Conservation (phyloP, 1,139 yeast species). For the Candida gigantensis region DNA sequence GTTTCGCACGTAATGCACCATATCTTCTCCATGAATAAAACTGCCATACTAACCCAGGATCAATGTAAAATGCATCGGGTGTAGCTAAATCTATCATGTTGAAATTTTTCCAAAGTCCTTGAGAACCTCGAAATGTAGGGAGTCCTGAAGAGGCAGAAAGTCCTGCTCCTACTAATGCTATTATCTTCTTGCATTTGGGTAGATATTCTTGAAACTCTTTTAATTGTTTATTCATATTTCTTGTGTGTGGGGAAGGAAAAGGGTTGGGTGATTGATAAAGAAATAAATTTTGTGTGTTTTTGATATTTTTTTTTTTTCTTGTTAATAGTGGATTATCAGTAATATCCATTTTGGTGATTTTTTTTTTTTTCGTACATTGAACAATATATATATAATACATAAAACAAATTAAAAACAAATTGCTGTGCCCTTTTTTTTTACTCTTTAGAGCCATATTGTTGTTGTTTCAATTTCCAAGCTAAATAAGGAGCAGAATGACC, state of each 20-base stretch:
- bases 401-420: not conserved
- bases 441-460: no score
- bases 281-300: no score
- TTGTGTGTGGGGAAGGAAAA: not conserved
- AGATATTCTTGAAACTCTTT: conserved; percentile 61
- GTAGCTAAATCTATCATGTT: conserved; percentile 85
- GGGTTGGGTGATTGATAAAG: no score
- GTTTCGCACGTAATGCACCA: conserved; percentile 63
- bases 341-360: no score
- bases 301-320: not conserved
- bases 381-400: not conserved
- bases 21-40: conserved; percentile 73
- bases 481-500: conserved; percentile 74
- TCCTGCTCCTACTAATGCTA: conserved; percentile 86
- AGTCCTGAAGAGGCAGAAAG: conserved; percentile 76
- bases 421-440: not conserved
- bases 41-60: conserved; percentile 90
- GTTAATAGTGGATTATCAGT: no score
- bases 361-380: not conserved
- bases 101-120: conserved; percentile 77
- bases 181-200: conserved; percentile 51
- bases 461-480: conserved; percentile 54
- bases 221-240: conserved; percentile 21
- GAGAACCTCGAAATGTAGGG: conserved; percentile 70
- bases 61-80: conserved; percentile 81